These are phyloP conservation scores for Lactifluus hygrophoroides DNA, from an alignment of 768 basidiomycete species.

Conservation along the genomic window DNA sequence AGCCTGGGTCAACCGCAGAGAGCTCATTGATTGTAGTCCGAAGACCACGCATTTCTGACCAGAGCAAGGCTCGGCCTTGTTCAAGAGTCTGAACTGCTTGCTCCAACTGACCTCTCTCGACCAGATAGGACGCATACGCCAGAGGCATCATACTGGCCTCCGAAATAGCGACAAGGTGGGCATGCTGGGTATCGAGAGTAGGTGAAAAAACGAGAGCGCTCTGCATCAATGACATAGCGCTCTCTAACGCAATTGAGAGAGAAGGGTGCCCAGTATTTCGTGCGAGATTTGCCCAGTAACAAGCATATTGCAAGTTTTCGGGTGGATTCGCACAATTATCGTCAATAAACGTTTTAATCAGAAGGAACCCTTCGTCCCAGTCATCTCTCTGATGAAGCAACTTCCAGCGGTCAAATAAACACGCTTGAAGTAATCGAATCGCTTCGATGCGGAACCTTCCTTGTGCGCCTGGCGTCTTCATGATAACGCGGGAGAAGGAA, in stretches of 20 bases:
- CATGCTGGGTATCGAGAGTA: background rate
- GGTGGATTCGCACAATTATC: background rate
- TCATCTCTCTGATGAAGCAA: background rate
- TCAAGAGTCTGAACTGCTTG: background rate
- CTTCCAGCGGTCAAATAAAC: background rate
- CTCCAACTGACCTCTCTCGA: background rate
- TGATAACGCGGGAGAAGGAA: background rate
- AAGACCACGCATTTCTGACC: too few relatives aligned
- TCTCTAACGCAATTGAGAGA: background rate
- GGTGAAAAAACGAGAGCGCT: background rate
- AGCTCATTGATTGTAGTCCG: too few relatives aligned
- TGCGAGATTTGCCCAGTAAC: background rate
- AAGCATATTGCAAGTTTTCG: background rate
- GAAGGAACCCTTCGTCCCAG: background rate
- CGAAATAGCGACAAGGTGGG: background rate
- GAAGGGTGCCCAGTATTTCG: background rate
- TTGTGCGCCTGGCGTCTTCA: background rate
- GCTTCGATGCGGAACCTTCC: too few relatives aligned
- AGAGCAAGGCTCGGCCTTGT: background rate
- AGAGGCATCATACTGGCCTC: background rate
- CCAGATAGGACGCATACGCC: background rate
- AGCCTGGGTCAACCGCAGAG: too few relatives aligned
- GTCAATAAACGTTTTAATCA: background rate
- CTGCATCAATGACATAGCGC: background rate
- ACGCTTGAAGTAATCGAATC: background rate